Base-by-base conservation (phyloP, 129 eudicot genomes). In the carrot (Daucus carota) region DNA sequence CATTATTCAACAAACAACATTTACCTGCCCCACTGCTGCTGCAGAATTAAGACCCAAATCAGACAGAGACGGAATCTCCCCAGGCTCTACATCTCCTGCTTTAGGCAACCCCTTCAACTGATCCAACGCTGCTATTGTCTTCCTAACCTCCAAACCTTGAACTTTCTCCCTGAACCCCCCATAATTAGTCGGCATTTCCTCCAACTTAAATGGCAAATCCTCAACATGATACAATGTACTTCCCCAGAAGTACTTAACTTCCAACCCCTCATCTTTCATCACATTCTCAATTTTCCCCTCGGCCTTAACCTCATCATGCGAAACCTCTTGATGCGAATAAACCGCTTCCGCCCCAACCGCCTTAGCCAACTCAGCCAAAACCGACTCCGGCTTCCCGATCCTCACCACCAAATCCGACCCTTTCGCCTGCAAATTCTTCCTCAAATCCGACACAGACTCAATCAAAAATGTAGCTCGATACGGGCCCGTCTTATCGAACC, bases 131-230 rank as follows among this genome's bases (percentile, higher is more conserved):
- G 79, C 92, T 38, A 93, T 73, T 22, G 89, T 85, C 86, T 93
- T 84, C 92, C 98, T 89, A 52, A 93, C 90, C 73, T 87, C 81
- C 84, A 87, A 78, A 14, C 96, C 93, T 76, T 90, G 86, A 73
- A 93, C 96, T 73, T 83, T 93, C 87, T 93, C 98, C 89, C 88
- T 90, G 81, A 93, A 93, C 68, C 97, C 97, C 7, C 97, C 97
- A 70, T 93, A 93, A 85, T 88, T 90, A 0, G 93, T 90, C 0
- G 98, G 98, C 91, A 93, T 93, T 62, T 83, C 88, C 63, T 84
- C 90, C 85, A 90, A 83, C 42, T 89, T 80, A 77, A 93, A 93
- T 4, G 97, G 92, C 81, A 93, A 84, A 84, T 93, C 98, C 74
- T 93, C 98, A 57, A 93, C 18, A 82, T 93, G 98, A 63, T 93